phyloP scores from a whole-genome alignment of 208 protist species.

The Leishmania lainsoni region DNA sequence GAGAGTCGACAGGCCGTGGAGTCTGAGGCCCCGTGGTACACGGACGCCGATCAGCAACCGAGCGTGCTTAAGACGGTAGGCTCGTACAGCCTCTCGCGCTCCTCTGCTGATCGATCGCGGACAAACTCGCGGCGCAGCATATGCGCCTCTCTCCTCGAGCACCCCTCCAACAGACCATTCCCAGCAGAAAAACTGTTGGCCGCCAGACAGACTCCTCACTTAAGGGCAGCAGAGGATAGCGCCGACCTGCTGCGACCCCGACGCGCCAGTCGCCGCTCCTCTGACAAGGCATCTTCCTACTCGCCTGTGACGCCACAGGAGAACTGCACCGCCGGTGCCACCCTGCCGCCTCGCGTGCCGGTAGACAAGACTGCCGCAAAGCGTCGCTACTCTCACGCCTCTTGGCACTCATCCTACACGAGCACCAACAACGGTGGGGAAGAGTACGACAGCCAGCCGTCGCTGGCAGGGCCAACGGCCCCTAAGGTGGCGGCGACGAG shows the following conservation, averaged over 20 bases:
- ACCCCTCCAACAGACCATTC: background rate
- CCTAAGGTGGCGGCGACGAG: background rate
- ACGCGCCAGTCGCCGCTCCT: background rate
- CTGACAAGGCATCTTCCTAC: background rate
- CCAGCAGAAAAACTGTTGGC: background rate
- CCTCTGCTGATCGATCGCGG: background rate
- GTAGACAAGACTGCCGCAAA: no score
- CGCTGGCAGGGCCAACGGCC: background rate
- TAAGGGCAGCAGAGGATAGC: background rate
- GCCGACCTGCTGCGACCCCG: background rate
- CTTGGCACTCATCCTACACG: background rate
- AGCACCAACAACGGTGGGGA: background rate
- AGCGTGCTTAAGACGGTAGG: conserved; percentile 7
- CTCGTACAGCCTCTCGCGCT: background rate
- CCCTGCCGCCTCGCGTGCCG: background rate
- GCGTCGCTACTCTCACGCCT: background rate
- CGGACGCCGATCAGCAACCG: conserved; percentile 11
- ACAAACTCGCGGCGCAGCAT: conserved; percentile 10
- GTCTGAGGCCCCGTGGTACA: conserved; percentile 3
- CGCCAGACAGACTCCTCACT: background rate
- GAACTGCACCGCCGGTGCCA: background rate
- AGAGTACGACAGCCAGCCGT: background rate
- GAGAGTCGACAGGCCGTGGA: conserved; percentile 3
- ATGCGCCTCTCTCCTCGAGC: background rate
- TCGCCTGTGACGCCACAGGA: conserved; percentile 5